Evolutionary conservation across 2,329 filamentous ascomycete species (phyloP), one percentile per base, ranked within the genome.

Genomic region (Colletotrichum abscissum): DNA sequence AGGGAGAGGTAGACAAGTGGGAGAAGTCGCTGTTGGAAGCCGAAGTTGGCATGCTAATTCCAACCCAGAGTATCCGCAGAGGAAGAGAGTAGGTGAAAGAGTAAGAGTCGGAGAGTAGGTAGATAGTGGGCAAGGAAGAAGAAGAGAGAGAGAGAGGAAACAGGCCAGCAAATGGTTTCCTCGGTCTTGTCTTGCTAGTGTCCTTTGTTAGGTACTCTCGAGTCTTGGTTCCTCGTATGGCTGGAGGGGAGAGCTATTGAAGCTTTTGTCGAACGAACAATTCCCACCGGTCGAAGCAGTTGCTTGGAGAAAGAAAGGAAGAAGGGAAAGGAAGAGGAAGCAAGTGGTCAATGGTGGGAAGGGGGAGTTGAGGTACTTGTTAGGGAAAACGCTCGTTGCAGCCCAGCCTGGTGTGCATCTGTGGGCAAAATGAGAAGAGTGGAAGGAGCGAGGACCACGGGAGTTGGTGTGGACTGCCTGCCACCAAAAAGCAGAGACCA

Each of bases 241-340:
- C 28, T 42, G 42, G 16, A 22, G 28, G 16, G 16, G 28, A n/a
- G 24, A 22, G 60, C 38, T 28, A 11, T 38, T 28, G 65, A 59
- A 57, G 54, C 35, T 26, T 67, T 72, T 30, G 69, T 68, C 63
- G 58, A 74, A 74, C 72, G 72, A 74, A 63, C 57, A 67, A 74
- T 72, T 74, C 63, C 72, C 69, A 56, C 72, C 69, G 55, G 72
- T 72, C 69, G 72, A 74, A 74, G 69, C 69, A 64, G 63, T 72
- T 68, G 63, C 72, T 74, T 74, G 72, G 46, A 60, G 72, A 60
- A 28, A 58, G 54, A 57, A 46, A 30, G 26, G 26, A 42, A 30
- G 42, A 42, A 28, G 28, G 56, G 62, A 56, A 63, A 22, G 62
- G 62, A 54, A 52, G 63, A 52, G 63, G 68, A 58, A 63, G 68